Percentiles rank a stretch among this genome's conserved stretches.
Conservation (phyloP, 2,329 filamentous ascomycete species). For the Venturia effusa region DNA sequence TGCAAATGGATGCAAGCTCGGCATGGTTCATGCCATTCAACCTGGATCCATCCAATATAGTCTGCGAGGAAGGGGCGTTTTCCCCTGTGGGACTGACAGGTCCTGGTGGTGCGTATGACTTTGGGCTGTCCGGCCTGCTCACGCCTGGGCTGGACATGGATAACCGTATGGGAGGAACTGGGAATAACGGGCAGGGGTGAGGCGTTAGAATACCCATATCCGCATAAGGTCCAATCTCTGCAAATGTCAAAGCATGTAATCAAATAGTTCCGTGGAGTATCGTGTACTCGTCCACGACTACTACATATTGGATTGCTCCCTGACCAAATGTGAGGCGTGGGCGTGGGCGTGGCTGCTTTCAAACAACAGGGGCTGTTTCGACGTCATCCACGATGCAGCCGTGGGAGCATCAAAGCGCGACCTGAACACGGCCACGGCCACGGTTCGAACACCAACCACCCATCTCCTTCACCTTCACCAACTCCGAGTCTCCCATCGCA, state of each 20-base stretch:
- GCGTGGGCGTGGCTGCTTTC: too few relatives aligned
- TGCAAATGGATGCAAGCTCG: slow-evolving; percentile 36
- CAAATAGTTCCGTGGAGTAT: too few relatives aligned
- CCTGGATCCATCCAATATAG: slow-evolving; percentile 61
- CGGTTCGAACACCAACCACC: too few relatives aligned
- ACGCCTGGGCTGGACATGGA: not conserved
- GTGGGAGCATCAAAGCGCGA: not conserved
- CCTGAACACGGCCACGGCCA: too few relatives aligned
- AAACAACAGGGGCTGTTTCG: not conserved
- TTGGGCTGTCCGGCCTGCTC: not conserved
- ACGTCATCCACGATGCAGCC: not conserved
- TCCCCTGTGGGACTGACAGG: not conserved
- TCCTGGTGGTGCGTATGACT: not conserved
- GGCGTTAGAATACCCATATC: too few relatives aligned
- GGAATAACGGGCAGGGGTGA: not conserved
- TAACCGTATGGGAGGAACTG: not conserved
- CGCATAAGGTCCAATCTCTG: too few relatives aligned
- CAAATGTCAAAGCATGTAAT: too few relatives aligned
- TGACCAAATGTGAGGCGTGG: too few relatives aligned
- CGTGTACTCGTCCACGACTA: too few relatives aligned
- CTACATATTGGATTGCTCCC: too few relatives aligned
- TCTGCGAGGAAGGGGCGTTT: not conserved
- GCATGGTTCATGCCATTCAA: slow-evolving; percentile 95
- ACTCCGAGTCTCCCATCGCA: not conserved
- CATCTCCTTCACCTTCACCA: not conserved